Conservation (phyloP, 1,284 basidiomycete genomes). For the Fistulina hepatica region DNA sequence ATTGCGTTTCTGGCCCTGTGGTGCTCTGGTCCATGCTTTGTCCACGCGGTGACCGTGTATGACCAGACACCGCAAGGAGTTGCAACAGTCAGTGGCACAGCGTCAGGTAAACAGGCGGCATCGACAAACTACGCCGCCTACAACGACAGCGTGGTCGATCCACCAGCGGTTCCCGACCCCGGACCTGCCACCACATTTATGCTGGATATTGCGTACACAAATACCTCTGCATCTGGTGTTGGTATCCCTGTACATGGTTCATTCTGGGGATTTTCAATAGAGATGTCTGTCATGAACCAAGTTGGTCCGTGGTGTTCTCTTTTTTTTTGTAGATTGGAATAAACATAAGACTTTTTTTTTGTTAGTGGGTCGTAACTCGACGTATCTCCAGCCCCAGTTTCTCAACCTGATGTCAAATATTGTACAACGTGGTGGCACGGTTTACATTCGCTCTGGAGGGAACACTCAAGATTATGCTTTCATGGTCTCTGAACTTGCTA, state of each 20-base stretch:
- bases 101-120: too few relatives aligned
- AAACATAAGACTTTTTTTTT: too few relatives aligned
- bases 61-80: conserved; percentile 21
- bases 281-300: conserved; percentile 59
- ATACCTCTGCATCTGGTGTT: conserved; percentile 28
- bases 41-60: conserved; percentile 22
- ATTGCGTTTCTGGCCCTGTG: too few relatives aligned
- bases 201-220: conserved; percentile 26
- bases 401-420: conserved; percentile 68
- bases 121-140: conserved; percentile 34
- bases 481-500: conserved; percentile 32
- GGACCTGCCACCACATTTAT: conserved; percentile 30
- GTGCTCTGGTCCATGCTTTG: too few relatives aligned
- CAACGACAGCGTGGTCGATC: conserved; percentile 29
- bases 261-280: conserved; percentile 63
- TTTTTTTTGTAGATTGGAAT: too few relatives aligned
- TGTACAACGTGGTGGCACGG: conserved; percentile 44
- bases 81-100: conserved; percentile 13
- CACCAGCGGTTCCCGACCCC: conserved; percentile 32
- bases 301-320: conserved; percentile 33
- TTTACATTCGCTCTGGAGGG: conserved; percentile 61
- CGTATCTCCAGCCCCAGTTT: conserved; percentile 44
- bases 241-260: conserved; percentile 47
- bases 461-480: conserved; percentile 61
- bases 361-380: conserved; percentile 50